Percentiles rank a stretch among this genome's conserved stretches.
Conservation (phyloP, 2,329 filamentous ascomycete species). For the Annulohypoxylon truncatum region DNA sequence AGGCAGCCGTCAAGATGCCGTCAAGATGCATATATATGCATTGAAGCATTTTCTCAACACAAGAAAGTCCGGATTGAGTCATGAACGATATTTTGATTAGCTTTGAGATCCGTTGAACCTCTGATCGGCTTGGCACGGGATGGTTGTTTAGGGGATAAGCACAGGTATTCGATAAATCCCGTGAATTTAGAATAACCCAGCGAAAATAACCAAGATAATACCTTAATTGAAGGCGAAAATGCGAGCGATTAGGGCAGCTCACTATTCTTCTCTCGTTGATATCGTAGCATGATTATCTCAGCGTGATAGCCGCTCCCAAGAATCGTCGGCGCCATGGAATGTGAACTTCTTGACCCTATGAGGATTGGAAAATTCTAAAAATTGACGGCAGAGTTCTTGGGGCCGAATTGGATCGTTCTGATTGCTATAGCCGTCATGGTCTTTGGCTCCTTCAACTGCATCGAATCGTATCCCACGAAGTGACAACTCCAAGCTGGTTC, state of each 20-base stretch:
- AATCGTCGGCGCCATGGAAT: not conserved
- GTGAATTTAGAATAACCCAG: not conserved
- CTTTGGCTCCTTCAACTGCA: not conserved
- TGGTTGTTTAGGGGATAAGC: not conserved
- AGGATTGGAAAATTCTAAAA: not conserved
- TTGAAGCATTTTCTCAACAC: conserved; percentile 2
- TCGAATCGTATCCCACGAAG: no score
- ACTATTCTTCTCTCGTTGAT: not conserved
- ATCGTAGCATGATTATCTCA: not conserved
- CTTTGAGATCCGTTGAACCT: not conserved
- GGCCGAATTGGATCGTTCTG: not conserved
- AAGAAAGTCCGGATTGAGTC: conserved; percentile 5
- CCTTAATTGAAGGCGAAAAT: not conserved
- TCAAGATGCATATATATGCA: conserved; percentile 20
- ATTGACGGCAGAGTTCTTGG: not conserved
- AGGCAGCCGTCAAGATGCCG: conserved; percentile 24
- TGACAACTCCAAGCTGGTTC: not conserved
- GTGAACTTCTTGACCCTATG: not conserved
- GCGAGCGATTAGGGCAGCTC: not conserved
- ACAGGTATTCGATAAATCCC: not conserved
- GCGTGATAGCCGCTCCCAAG: not conserved
- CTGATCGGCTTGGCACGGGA: not conserved
- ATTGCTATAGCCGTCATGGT: not conserved
- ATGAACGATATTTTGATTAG: not conserved
- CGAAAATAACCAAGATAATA: not conserved